Evolutionary conservation across 305 asterid species (phyloP), one percentile per base, ranked within the genome.

Genomic region (Fraxinus greggii): DNA sequence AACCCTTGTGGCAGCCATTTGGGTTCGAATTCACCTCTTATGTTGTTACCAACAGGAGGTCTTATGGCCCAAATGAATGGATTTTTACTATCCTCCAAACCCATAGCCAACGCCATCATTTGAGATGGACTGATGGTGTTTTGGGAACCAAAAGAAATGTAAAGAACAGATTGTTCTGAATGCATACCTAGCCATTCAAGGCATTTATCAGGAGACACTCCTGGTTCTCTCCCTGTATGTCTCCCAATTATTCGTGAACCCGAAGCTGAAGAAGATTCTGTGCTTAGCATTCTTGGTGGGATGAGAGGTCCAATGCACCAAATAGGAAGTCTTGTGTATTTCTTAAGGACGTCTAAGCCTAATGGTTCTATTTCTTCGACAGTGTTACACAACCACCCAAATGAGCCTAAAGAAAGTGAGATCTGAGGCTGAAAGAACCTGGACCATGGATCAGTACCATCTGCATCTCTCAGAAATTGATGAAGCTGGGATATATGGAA

Each of bases 301-400:
- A 95, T 88, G 9, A 95, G 93, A 33, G 99, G 99, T 0, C 99
- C 99, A 38, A 92, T 78, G 85, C 96, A 90, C 97, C 97, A 94
- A 51, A 95, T 91, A 4, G 93, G 97, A 26, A 88, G 85, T 17
- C 92, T 88, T 0, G 89, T 81, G 42, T 88, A 88, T 0, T 83
- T 88, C 40, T 79, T 76, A 0, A 95, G 73, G 23, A 91, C 26
- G 1, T 86, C 85, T 1, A 91, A 75, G 0, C 99, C 99, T 0
- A 92, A 38, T 10, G 92, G 90, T 2, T 95, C 99, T 35, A 94
- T 89, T 77, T 90, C 97, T 77, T 88, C 91, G 7, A 88, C 93
- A 4, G 98, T 81, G 83, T 94, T 91, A 84, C 94, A 90, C 63
- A 95, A 70, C 86, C 88, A 82, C 0, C 98, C 99, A 76, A 84